Percentiles rank a stretch among this genome's conserved stretches.
Conservation (phyloP, 176 grass and related monocot species). For the Oryza glaberrima region DNA sequence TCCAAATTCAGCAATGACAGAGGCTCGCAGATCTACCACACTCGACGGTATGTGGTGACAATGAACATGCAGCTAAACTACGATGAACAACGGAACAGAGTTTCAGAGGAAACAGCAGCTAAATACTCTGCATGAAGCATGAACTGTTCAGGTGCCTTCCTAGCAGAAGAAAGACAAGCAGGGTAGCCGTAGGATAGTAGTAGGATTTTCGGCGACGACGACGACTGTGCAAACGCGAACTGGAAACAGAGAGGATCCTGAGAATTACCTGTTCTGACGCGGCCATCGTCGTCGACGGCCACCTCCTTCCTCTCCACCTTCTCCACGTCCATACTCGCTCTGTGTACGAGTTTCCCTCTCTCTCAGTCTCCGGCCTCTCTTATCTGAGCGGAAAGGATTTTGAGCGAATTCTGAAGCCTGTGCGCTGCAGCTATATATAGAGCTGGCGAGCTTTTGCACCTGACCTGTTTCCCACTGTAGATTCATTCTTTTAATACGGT, state of each 20-base stretch:
- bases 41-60: neutral
- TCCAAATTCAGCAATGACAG: neutral
- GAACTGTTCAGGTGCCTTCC: neutral
- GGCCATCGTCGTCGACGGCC: conserved; percentile 68
- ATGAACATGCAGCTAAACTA: neutral
- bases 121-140: neutral
- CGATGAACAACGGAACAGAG: neutral
- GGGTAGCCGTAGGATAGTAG: neutral
- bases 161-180: neutral
- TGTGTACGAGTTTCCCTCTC: neutral
- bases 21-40: neutral
- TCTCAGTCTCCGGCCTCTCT: neutral
- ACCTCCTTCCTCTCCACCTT: conserved; percentile 58
- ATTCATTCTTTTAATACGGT: conserved; percentile 55
- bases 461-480: conserved; percentile 53
- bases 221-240: neutral
- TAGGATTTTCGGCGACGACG: neutral
- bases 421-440: conserved; percentile 38
- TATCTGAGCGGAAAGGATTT: neutral
- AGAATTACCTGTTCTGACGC: conserved; percentile 71
- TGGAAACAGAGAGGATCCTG: neutral
- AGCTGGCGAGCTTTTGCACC: conserved; percentile 43
- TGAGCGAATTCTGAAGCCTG: conserved; percentile 5
- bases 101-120: neutral
- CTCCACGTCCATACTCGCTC: conserved; percentile 48